Conservation (phyloP, 2,329 filamentous ascomycete genomes). For the Fusarium heterosporum region DNA sequence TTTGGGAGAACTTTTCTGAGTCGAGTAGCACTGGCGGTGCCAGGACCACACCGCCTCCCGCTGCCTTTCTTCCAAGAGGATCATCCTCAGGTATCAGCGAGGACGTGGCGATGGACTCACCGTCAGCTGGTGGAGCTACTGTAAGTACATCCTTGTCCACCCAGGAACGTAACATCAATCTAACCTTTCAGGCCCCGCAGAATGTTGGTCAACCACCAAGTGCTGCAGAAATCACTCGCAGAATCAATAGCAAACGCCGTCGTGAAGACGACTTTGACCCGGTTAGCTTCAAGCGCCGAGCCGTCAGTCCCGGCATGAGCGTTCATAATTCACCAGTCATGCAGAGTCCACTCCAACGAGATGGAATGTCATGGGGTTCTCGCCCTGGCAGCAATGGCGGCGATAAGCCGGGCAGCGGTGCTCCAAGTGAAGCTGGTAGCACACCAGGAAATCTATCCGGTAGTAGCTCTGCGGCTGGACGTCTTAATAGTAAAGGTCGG, state of each 20-base stretch:
- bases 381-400: slow-evolving; percentile 72
- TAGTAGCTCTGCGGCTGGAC: slow-evolving; percentile 54
- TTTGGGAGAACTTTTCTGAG: slow-evolving; percentile 83
- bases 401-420: slow-evolving; percentile 63
- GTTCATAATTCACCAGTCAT: slow-evolving; percentile 89
- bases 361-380: slow-evolving; percentile 77
- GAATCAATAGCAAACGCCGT: slow-evolving; percentile 84
- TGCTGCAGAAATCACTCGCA: slow-evolving; percentile 79
- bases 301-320: slow-evolving; percentile 91
- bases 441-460: slow-evolving; percentile 47
- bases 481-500: slow-evolving; percentile 67
- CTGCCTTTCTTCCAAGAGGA: slow-evolving; percentile 69
- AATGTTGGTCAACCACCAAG: slow-evolving; percentile 64
- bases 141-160: slow-evolving; percentile 41
- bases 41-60: slow-evolving; percentile 73
- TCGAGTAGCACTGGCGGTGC: slow-evolving; percentile 65
- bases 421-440: slow-evolving; percentile 63
- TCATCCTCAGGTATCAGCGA: slow-evolving; percentile 73
- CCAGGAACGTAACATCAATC: slow-evolving; percentile 12
- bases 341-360: slow-evolving; percentile 83
- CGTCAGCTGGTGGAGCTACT: slow-evolving; percentile 57
- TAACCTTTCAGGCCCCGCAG: slow-evolving; percentile 43
- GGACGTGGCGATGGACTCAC: slow-evolving; percentile 79
- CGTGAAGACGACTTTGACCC: slow-evolving; percentile 93
- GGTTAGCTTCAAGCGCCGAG: slow-evolving; percentile 87